A percentile compares a stretch with the other conserved stretches of the same genome.
Conservation (phyloP, 331 rosid genomes). For the Spiraea crenata region DNA sequence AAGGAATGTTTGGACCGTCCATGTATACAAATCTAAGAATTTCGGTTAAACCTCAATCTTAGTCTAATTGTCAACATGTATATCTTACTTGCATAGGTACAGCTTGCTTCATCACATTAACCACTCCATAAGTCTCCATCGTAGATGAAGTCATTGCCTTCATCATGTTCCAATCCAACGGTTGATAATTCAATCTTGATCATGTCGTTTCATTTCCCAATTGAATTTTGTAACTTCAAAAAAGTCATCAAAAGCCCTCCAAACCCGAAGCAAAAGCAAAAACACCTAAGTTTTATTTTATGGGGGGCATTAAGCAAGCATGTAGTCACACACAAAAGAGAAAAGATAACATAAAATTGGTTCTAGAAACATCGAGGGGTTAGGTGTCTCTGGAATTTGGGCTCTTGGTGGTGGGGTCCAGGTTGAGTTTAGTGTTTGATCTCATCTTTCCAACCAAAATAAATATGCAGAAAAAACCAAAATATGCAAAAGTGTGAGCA, state of each 20-base stretch:
- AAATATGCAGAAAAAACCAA: no score
- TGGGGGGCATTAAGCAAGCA: constrained; percentile 14
- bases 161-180: constrained; percentile 33
- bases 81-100: background rate
- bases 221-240: constrained; percentile 41
- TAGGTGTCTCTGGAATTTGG: background rate
- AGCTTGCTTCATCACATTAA: constrained; percentile 25
- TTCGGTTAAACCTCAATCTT: background rate
- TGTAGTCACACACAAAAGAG: background rate
- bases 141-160: constrained; percentile 52
- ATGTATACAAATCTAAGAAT: background rate
- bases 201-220: constrained; percentile 38
- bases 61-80: constrained; percentile 5
- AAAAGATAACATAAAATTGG: background rate
- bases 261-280: constrained; percentile 31
- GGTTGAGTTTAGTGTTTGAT: constrained; percentile 3
- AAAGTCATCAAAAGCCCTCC: constrained; percentile 23
- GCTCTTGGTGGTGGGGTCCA: background rate
- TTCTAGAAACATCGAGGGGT: constrained; percentile 13
- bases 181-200: constrained; percentile 14
- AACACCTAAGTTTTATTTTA: constrained; percentile 16
- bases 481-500: background rate
- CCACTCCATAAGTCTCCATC: constrained; percentile 44
- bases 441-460: background rate
- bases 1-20: background rate